Evolutionary conservation across 2,329 filamentous ascomycete species (phyloP), one percentile per base, ranked within the genome.

Genomic region (Dendrostoma leiphaemia): DNA sequence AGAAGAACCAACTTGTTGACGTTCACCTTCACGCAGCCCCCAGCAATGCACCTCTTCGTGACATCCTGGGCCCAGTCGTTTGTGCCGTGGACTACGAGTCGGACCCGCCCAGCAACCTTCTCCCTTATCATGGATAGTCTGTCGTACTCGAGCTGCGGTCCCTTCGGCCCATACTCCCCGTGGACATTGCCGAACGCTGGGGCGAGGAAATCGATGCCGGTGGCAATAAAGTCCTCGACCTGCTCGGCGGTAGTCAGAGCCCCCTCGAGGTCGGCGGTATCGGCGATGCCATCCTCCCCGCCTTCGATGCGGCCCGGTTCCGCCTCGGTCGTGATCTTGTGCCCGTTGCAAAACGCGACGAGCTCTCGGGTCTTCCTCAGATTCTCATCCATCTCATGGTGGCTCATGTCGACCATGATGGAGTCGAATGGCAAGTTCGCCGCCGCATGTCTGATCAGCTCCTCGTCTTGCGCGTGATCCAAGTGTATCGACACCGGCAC

Each of bases 101-200:
- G 66, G 37, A 79, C 76, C 17, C 69, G 64, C 58, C 75, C 74
- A 45, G 74, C 74, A 4, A 78, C 75, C 7, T 68, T 67, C 46
- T 63, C 63, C 61, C 74, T 71, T 60, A 79, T 76, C 15, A 62
- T 67, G 15, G 72, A 64, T 3, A 82, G 69, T 2, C 73, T 64
- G 28, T 72, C 80, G 64, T 82, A 86, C 63, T 88, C 85, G 19
- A 88, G 67, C 65, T 79, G 74, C 19, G 84, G 81, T 0, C 86
- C 87, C 15, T 81, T 71, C 0, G 82, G 78, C 0, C 86, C 86
- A 68, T 91, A 90, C 61, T 85, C 82, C 3, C 88, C 88, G 69
- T 91, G 88, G 43, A 91, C 84, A 62, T 90, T 91, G 4, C 88
- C 88, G 70, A 91, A 89, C 0, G 86, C 86, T 0, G 88, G 88